Percentiles rank a stretch among this genome's conserved stretches.
Evolutionary conservation across 495 filamentous ascomycete genomes (phyloP).

Genomic region (Aspergillus nanangensis): DNA sequence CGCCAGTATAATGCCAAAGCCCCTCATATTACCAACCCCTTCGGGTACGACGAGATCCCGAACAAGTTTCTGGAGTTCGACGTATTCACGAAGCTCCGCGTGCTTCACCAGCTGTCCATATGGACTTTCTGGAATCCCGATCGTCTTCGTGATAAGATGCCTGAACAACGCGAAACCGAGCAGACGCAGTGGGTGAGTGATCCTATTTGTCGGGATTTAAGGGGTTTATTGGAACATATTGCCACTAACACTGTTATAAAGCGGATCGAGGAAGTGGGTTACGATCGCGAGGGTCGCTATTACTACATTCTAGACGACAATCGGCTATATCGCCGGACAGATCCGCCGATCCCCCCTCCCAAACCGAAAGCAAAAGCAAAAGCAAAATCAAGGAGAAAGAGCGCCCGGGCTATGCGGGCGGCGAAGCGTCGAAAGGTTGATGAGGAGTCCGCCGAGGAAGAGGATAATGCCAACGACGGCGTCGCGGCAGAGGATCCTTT

Average conservation of each 20-base stretch:
- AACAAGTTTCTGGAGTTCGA: conserved; percentile 76
- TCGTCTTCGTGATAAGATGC: conserved; percentile 79
- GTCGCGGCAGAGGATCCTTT: conserved; percentile 35
- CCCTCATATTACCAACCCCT: conserved; percentile 71
- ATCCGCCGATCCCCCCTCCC: conserved; percentile 55
- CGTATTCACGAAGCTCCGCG: conserved; percentile 77
- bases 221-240: not conserved
- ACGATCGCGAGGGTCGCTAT: conserved; percentile 74
- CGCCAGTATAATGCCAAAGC: conserved; percentile 85
- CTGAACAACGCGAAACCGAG: conserved; percentile 73
- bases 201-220: no score
- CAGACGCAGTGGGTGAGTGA: conserved; percentile 76
- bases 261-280: conserved; percentile 91
- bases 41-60: conserved; percentile 72
- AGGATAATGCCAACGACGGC: conserved; percentile 25
- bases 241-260: conserved; percentile 25
- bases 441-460: conserved; percentile 40
- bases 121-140: conserved; percentile 87
- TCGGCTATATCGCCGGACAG: conserved; percentile 79
- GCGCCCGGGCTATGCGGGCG: conserved; percentile 61
- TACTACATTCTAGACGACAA: conserved; percentile 95
- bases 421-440: conserved; percentile 70
- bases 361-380: conserved; percentile 43
- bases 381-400: conserved; percentile 73
- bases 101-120: conserved; percentile 84